Base-by-base conservation (phyloP, 768 basidiomycete genomes). In the Mycena rosella region DNA sequence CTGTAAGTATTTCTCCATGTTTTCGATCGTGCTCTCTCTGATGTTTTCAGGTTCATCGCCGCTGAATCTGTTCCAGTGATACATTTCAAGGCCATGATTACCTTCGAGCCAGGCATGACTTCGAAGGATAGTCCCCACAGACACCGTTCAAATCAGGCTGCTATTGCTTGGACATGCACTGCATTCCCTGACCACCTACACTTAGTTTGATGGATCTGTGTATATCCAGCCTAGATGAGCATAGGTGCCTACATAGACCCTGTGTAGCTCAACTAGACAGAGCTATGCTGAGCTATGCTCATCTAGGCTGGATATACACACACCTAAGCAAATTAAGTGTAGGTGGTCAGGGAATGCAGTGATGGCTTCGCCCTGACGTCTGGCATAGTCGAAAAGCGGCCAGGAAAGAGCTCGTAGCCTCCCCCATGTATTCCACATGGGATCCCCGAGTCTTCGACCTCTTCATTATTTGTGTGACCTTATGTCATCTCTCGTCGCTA, bases 81-180 rank as follows among this genome's bases (percentile, higher is more conserved):
- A 24, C 63, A 30, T n/a, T 64, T 64, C 54, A 47, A 57, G 29
- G 32, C 36, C 34, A 64, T 64, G 63, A 64, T 64, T 36, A 36
- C 63, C 29, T 64, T 64, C 29, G 63, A 64, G 30, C 63, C 63
- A 22, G 63, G 63, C 7, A 27, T 56, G 22, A 64, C 63, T 7
- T 27, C 44, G 20, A 49, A 64, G 40, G 54, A 56, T 30, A 56
- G 30, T 30, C 17, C 11, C 2, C 54, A 64, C 22, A 20, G 63
- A 15, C 44, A 24, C 20, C 52, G 38, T 11, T 42, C 63, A 5
- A 64, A 55, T 29, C 20, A 36, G 1, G 63, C 63, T 4, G 63
- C 54, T 5, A 38, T n/a, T 18, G 63, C 63, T 11, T 64, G 54
- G 53, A 44, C 54, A n/a, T n/a, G n/a, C n/a, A n/a, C n/a, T n/a